These are phyloP conservation scores for Brasenia schreberi DNA, from an alignment of 164 flowering plant genomes.

Conservation along the genomic window DNA sequence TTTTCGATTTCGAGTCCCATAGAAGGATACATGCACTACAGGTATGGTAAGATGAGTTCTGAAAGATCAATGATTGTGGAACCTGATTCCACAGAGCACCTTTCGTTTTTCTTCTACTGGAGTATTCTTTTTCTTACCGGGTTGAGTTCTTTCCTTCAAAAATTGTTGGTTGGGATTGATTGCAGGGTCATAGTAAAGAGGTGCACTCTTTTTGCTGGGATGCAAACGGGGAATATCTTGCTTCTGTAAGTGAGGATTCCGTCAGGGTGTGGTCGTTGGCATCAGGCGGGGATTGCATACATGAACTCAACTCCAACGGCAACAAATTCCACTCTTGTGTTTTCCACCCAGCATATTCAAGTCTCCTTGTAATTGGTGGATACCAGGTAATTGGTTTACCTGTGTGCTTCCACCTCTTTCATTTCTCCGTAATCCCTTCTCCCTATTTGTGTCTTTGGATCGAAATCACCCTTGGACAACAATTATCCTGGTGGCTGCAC, in stretches of 20 bases:
- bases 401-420: not conserved
- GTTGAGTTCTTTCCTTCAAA: not conserved
- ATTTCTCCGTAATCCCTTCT: too few species aligned
- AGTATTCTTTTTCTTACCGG: not conserved
- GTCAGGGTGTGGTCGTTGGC: constrained; percentile 70
- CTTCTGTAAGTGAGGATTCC: constrained; percentile 66
- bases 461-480: too few species aligned
- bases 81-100: not conserved
- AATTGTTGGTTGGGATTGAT: not conserved
- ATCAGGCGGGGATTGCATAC: constrained; percentile 61
- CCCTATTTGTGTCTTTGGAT: too few species aligned
- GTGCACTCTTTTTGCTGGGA: constrained; percentile 86
- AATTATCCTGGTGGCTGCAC: too few species aligned
- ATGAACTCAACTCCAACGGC: constrained; percentile 59
- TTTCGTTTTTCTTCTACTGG: not conserved
- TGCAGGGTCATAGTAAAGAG: constrained; percentile 57
- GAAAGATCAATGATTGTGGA: not conserved
- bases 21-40: constrained; percentile 41
- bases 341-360: constrained; percentile 70
- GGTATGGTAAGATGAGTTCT: constrained; percentile 24
- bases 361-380: constrained; percentile 79
- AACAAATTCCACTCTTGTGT: constrained; percentile 82
- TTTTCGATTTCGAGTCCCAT: constrained; percentile 78
- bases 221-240: constrained; percentile 61
- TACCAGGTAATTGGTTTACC: constrained; percentile 29